Conservation (phyloP, 257 asterid genomes). For the Solanum infundibuliforme region DNA sequence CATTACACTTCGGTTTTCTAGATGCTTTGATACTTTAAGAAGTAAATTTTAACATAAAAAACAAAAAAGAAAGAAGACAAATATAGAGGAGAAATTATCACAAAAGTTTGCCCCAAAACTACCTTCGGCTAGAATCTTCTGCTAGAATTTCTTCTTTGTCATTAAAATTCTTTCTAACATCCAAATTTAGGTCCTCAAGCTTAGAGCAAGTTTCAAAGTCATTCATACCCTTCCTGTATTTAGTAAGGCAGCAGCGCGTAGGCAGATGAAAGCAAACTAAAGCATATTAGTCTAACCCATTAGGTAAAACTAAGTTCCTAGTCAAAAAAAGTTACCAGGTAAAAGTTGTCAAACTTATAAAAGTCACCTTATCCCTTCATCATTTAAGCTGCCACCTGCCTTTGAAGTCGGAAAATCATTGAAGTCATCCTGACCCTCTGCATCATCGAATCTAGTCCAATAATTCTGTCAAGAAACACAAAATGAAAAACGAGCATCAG, state of each 20-base stretch:
- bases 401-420: constrained; percentile 21
- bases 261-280: neutral
- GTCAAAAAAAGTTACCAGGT: neutral
- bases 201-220: constrained; percentile 78
- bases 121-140: constrained; percentile 47
- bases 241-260: constrained; percentile 15
- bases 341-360: neutral
- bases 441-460: constrained; percentile 45
- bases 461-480: constrained; percentile 32
- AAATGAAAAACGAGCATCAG: neutral
- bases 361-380: constrained; percentile 39
- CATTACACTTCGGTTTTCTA: neutral
- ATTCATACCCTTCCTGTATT: constrained; percentile 50
- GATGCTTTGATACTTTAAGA: neutral
- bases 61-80: neutral
- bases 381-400: constrained; percentile 15
- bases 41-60: neutral
- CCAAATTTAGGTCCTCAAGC: constrained; percentile 81
- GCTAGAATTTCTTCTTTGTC: constrained; percentile 33
- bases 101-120: constrained; percentile 17
- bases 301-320: neutral
- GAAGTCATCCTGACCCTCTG: constrained; percentile 37
- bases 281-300: neutral
- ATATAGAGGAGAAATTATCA: constrained; percentile 2
- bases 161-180: constrained; percentile 43